Percentiles rank a stretch among this genome's conserved stretches.
Conservation (phyloP, 148 eudicot genomes). For the Rhododendron williamsianum region DNA sequence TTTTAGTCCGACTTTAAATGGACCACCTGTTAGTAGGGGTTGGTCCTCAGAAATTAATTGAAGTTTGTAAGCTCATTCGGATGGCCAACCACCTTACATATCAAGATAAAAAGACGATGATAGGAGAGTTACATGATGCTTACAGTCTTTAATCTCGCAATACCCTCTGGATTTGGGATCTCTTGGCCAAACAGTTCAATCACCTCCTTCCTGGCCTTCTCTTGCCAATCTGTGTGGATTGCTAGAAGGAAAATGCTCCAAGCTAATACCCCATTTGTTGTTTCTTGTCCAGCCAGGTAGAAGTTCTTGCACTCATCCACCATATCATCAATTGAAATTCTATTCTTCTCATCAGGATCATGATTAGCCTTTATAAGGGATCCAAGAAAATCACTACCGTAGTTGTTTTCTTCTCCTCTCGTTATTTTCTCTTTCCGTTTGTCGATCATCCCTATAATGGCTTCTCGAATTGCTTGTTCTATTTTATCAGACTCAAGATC, state of each 20-base stretch:
- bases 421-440: not conserved
- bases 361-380: conserved; percentile 12
- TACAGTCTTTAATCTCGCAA: conserved; percentile 11
- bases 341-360: not conserved
- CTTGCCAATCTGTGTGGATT: conserved; percentile 12
- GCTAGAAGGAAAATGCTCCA: conserved; percentile 4
- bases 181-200: conserved; percentile 3
- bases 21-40: no score
- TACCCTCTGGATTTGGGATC: not conserved
- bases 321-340: conserved; percentile 8
- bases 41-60: no score
- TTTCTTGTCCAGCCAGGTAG: conserved; percentile 3
- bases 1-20: no score
- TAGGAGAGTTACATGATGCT: not conserved
- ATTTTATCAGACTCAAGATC: conserved; percentile 4
- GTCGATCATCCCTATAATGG: not conserved
- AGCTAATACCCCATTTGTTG: not conserved
- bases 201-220: conserved; percentile 8
- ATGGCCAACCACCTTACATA: no score
- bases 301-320: conserved; percentile 9
- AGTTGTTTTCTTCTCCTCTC: not conserved
- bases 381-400: conserved; percentile 14
- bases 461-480: not conserved
- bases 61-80: no score
- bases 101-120: not conserved